Base-by-base conservation (phyloP, 2,329 filamentous ascomycete genomes). In the Penicillium sclerotiorum region DNA sequence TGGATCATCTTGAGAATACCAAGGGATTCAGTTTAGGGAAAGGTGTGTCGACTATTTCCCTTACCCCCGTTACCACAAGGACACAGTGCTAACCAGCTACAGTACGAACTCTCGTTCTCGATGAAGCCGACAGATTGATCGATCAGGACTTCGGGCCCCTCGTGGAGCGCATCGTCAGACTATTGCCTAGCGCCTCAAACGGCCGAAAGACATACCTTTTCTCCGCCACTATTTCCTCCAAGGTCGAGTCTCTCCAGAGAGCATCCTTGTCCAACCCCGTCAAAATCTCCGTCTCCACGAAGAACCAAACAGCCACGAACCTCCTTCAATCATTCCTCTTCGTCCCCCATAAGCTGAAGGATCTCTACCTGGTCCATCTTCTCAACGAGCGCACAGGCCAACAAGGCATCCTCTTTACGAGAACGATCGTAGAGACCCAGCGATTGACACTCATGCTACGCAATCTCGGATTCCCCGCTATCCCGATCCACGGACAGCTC, bases 1-100 rank as follows among this genome's bases (percentile, higher is more conserved):
- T 96, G 4, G 94, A 97, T 64, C 94, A 99, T 62, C 77, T 97
- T 8, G 91, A 97, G 69, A 96, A 96, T 73, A 99, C 94, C 2
- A 96, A 96, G 71, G 93, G 94, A 9, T 97, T 99, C 73, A 92
- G 88, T 1, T 76, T 97, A 41, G 83, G 88, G 23, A 80, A 82
- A 93, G 66, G 78, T 97, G 3, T n/a, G n/a, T n/a, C n/a, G n/a
- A n/a, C n/a, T n/a, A n/a, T n/a, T n/a, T n/a, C n/a, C n/a, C n/a
- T n/a, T n/a, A n/a, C n/a, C n/a, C n/a, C n/a, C n/a, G n/a, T n/a
- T n/a, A n/a, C n/a, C n/a, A n/a, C n/a, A n/a, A n/a, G n/a, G n/a
- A n/a, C n/a, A n/a, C n/a, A n/a, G n/a, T n/a, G n/a, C n/a, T n/a
- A n/a, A n/a, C n/a, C n/a, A n/a, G n/a, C n/a, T n/a, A n/a, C n/a